A percentile compares a stretch with the other conserved stretches of the same genome.
Evolutionary conservation across 129 eudicot species (phyloP).

Genomic region (Flaveria robusta): DNA sequence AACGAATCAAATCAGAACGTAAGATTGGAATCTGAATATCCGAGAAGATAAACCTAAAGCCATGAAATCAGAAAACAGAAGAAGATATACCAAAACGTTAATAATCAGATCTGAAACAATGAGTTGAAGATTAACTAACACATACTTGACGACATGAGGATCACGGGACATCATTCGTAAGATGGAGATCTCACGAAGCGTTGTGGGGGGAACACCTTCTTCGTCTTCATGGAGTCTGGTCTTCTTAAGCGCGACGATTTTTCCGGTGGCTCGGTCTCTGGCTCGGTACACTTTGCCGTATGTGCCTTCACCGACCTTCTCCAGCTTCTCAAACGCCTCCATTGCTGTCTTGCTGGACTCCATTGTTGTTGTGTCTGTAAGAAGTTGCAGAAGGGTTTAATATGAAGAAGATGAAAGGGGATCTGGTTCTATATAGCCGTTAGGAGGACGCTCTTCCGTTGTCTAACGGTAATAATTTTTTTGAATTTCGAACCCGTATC

Average conservation of each 20-base stretch:
- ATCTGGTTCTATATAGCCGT: conserved; percentile 18
- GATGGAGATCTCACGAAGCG: conserved; percentile 84
- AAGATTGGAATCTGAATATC: neutral
- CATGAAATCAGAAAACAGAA: too few relatives aligned
- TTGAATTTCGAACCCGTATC: conserved; percentile 24
- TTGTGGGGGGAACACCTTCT: conserved; percentile 92
- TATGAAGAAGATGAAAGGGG: conserved; percentile 17
- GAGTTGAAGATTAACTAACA: neutral
- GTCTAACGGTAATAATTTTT: conserved; percentile 39
- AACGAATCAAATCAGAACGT: neutral
- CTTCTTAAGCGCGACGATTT: conserved; percentile 75
- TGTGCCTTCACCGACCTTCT: conserved; percentile 78
- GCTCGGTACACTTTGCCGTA: conserved; percentile 92
- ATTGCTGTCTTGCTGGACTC: neutral
- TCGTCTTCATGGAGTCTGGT: conserved; percentile 86
- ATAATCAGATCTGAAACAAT: too few relatives aligned
- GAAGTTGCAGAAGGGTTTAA: neutral
- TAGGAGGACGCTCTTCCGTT: conserved; percentile 16
- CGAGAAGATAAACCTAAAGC: too few relatives aligned
- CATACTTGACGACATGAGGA: conserved; percentile 76
- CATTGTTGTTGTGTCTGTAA: conserved; percentile 1
- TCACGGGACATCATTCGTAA: conserved; percentile 86
- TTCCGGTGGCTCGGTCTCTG: conserved; percentile 71
- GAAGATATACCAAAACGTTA: neutral
- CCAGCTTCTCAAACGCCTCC: conserved; percentile 35